Conservation (phyloP, 2,329 filamentous ascomycete species). For the Trichothecium sympodiale region DNA sequence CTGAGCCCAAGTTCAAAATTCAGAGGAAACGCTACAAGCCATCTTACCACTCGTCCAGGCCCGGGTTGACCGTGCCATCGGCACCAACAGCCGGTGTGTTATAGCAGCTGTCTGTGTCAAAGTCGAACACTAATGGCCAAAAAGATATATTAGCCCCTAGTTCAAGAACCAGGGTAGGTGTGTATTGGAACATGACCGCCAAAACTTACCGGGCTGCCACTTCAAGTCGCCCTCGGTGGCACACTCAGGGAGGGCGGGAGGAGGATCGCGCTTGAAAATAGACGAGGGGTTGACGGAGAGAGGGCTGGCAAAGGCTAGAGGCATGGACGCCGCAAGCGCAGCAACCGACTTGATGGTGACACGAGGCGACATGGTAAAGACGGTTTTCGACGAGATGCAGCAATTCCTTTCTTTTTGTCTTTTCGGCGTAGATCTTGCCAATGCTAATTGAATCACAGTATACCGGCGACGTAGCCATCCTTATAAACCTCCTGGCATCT, state of each 20-base stretch:
- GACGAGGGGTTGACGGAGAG: background rate
- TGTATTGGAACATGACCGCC: too few species aligned
- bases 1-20: too few species aligned
- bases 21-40: constrained; percentile 8
- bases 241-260: background rate
- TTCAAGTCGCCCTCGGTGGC: constrained; percentile 1
- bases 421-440: background rate
- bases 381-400: background rate
- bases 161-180: too few species aligned
- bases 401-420: background rate
- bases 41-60: constrained; percentile 12
- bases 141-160: too few species aligned
- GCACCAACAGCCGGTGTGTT: constrained; percentile 21
- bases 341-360: background rate
- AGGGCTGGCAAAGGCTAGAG: background rate
- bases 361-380: background rate
- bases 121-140: constrained; percentile 16
- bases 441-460: too few species aligned
- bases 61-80: constrained; percentile 17
- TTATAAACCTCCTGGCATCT: too few species aligned
- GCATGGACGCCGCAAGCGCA: background rate
- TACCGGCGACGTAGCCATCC: too few species aligned
- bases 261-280: constrained; percentile 1
- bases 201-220: constrained; percentile 1
- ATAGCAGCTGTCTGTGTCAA: constrained; percentile 24